These are phyloP conservation scores for Aristolochia fimbriata DNA, from an alignment of 164 flowering plant species.

Conservation along the genomic window DNA sequence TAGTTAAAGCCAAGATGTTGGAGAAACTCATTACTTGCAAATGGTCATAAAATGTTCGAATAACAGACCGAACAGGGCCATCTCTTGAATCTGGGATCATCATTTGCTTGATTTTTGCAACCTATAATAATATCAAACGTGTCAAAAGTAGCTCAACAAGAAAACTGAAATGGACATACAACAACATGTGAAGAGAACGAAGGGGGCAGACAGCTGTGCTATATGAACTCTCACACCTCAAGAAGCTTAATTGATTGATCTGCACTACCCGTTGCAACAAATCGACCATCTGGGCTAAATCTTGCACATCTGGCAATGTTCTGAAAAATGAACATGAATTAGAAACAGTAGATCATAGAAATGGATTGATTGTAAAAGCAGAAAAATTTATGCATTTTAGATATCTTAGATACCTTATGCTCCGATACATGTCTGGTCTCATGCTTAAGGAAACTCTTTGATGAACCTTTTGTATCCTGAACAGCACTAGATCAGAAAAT, in stretches of 20 bases:
- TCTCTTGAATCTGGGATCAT: constrained; percentile 69
- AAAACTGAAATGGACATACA: not conserved
- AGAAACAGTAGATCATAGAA: too few relatives aligned
- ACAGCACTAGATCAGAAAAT: constrained; percentile 30
- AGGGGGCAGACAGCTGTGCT: not conserved
- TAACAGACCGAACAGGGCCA: constrained; percentile 66
- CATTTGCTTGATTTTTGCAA: constrained; percentile 79
- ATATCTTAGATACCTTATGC: constrained; percentile 43
- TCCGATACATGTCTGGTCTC: constrained; percentile 81
- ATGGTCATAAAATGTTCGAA: constrained; percentile 82
- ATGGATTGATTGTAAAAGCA: not conserved
- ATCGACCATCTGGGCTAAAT: constrained; percentile 82
- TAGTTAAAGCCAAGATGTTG: not conserved
- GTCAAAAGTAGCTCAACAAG: constrained; percentile 1
- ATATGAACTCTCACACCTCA: constrained; percentile 43
- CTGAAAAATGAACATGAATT: constrained; percentile 21
- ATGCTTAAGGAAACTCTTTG: constrained; percentile 71
- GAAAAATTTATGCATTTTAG: not conserved
- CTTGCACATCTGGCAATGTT: constrained; percentile 82
- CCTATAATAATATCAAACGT: constrained; percentile 19
- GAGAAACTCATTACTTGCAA: constrained; percentile 34
- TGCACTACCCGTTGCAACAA: constrained; percentile 83
- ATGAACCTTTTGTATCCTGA: constrained; percentile 58
- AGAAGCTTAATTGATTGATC: constrained; percentile 82
- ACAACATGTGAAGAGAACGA: not conserved